A percentile compares a stretch with the other conserved stretches of the same genome.
These are phyloP conservation scores for Asterophora parasitica DNA, from an alignment of 768 basidiomycete genomes.

Conservation along the genomic window DNA sequence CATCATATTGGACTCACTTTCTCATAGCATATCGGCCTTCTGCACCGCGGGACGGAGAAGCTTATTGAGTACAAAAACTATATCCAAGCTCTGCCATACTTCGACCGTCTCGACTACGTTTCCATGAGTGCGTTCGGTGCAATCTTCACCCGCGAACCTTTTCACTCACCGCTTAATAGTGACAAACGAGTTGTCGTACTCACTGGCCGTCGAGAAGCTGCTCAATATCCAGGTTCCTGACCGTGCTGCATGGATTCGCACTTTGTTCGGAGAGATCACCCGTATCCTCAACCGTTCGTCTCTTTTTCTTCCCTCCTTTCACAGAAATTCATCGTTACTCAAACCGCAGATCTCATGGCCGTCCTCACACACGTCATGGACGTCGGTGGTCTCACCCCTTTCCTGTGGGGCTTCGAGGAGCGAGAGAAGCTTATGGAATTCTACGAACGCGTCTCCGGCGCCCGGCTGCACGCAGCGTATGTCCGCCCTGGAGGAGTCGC, in stretches of 20 bases:
- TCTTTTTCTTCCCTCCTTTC: constrained; percentile 2
- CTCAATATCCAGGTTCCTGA: constrained; percentile 97
- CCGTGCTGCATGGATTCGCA: constrained; percentile 97
- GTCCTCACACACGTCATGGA: constrained; percentile 95
- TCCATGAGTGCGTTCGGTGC: constrained; percentile 80
- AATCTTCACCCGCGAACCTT: background rate
- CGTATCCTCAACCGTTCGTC: constrained; percentile 85
- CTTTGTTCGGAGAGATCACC: constrained; percentile 95
- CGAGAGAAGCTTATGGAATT: constrained; percentile 99
- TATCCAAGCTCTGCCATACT: constrained; percentile 95
- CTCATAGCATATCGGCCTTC: constrained; percentile 84
- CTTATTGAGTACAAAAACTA: constrained; percentile 99
- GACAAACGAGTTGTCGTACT: constrained; percentile 98
- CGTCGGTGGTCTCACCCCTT: constrained; percentile 96
- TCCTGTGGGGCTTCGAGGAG: constrained; percentile 99
- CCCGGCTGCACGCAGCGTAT: constrained; percentile 96
- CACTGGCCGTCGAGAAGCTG: constrained; percentile 95
- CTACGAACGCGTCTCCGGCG: constrained; percentile 98
- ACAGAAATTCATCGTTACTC: background rate
- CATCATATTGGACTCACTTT: constrained; percentile 4
- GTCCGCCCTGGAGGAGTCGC: constrained; percentile 97
- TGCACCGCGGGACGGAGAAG: constrained; percentile 98
- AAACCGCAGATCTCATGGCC: constrained; percentile 81
- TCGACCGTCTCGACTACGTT: constrained; percentile 98
- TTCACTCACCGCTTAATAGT: constrained; percentile 43